Conservation (phyloP, 2,329 filamentous ascomycete species). For the Aspergillus novofumigatus region DNA sequence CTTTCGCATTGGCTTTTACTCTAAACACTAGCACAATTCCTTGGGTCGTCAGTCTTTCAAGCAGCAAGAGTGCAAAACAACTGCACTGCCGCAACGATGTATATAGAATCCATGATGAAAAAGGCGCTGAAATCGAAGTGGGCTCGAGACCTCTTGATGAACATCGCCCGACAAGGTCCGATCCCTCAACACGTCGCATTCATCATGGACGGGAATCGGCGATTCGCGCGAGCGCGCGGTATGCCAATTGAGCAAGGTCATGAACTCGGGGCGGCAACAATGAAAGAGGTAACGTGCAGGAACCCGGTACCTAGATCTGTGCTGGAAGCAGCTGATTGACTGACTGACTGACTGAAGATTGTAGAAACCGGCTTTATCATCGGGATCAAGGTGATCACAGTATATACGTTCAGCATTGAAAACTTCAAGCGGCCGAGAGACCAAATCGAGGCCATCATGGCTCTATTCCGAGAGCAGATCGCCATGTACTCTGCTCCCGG, state of each 20-base stretch:
- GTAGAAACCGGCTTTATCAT: background rate
- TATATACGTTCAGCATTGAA: conserved; percentile 13
- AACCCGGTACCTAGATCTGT: background rate
- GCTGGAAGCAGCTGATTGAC: background rate
- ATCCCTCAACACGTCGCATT: conserved; percentile 10
- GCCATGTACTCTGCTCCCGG: background rate
- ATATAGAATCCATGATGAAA: too few relatives aligned
- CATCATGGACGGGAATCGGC: conserved; percentile 15
- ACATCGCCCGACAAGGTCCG: conserved; percentile 2
- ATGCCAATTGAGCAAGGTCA: background rate
- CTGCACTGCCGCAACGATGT: too few relatives aligned
- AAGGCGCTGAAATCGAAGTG: too few relatives aligned
- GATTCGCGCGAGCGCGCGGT: conserved; percentile 2
- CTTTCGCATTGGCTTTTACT: too few relatives aligned
- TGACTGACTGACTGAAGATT: background rate
- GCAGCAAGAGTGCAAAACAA: too few relatives aligned
- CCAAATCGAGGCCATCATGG: conserved; percentile 3
- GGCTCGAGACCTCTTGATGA: too few relatives aligned
- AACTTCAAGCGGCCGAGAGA: conserved; percentile 11
- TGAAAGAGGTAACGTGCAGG: background rate
- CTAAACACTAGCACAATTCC: too few relatives aligned
- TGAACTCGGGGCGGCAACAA: background rate
- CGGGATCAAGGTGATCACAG: conserved; percentile 5
- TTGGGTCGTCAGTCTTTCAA: too few relatives aligned
- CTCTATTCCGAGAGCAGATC: background rate